Evolutionary conservation across 2,329 filamentous ascomycete genomes (phyloP), one percentile per base, ranked within the genome.

Genomic region (Monilinia fructigena): DNA sequence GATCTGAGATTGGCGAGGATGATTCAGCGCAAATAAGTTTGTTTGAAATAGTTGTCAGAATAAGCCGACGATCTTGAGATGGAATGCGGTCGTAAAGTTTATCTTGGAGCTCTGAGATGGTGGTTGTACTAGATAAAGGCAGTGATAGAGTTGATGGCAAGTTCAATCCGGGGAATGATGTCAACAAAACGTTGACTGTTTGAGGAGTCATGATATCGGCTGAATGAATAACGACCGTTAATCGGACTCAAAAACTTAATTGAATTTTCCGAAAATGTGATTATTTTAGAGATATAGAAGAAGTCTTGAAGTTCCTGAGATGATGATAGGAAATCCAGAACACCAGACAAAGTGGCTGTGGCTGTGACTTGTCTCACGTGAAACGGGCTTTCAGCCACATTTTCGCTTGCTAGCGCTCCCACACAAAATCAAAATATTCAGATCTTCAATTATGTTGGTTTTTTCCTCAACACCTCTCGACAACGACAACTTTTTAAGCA

Each of bases 41-140:
- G 76, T 93, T 96, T 35, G 87, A 89, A 66, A 89, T 85, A 1
- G 94, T 97, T 2, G 93, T 96, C 50, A 99, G 82, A 67, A 94
- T 86, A 63, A 97, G 84, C 62, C 86, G 85, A 71, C 79, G 82
- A 72, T 80, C 82, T 66, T 80, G 81, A 70, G 77, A 81, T 63
- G 85, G 91, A 56, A 89, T 82, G 70, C 82, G 90, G 70, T 80
- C 83, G 76, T 86, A 78, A 78, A 93, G 82, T 65, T 80, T 79
- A 62, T 85, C 78, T 71, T 87, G 86, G 23, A 98, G 82, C 70
- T 92, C 85, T 66, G 84, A 82, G 73, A 93, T 80, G 16, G 87
- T 85, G 10, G 89, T 86, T 42, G 86, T 82, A 35, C 85, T 80
- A 11, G 86, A 81, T 28, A 96, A 80, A 0, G 91, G 88, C n/a